Evolutionary conservation across 225 moss, liverwort and hornwort species (phyloP).

Genomic region (Lunularia cruciata): DNA sequence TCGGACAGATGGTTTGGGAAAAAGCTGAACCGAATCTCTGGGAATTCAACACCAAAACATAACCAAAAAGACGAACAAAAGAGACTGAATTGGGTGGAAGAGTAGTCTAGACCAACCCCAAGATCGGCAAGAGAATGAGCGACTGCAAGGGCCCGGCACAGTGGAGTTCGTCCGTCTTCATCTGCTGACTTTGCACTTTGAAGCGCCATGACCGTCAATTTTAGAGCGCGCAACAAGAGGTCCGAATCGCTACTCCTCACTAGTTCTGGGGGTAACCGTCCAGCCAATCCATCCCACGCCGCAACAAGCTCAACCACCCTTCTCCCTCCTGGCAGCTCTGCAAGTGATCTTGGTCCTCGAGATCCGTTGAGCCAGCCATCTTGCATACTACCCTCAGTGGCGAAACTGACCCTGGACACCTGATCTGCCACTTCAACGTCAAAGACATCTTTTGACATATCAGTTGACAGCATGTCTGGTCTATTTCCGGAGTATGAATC

Average conservation of each 20-base stretch:
- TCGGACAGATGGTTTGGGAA: too few species aligned
- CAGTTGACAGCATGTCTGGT: constrained; percentile 7
- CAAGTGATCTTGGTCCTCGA: constrained; percentile 49
- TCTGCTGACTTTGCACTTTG: constrained; percentile 54
- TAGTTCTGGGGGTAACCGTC: constrained; percentile 66
- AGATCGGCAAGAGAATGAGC: constrained; percentile 88
- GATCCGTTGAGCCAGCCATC: constrained; percentile 34
- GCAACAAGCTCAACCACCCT: constrained; percentile 88
- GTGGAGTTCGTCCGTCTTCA: constrained; percentile 73
- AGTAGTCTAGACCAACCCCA: constrained; percentile 51
- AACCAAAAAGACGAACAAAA: background rate
- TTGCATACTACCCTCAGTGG: constrained; percentile 28
- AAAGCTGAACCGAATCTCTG: too few species aligned
- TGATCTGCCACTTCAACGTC: constrained; percentile 31
- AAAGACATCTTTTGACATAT: constrained; percentile 14
- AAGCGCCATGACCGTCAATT: constrained; percentile 69
- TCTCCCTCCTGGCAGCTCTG: constrained; percentile 73
- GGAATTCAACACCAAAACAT: too few species aligned
- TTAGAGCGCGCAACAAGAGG: constrained; percentile 69
- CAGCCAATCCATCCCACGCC: constrained; percentile 85
- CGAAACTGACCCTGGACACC: constrained; percentile 16
- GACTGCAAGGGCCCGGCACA: constrained; percentile 71
- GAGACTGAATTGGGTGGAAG: background rate
- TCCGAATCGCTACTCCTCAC: constrained; percentile 59
- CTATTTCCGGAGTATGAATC: constrained; percentile 16